Percentiles rank a stretch among this genome's conserved stretches.
Conservation (phyloP, 2,329 filamentous ascomycete genomes). For the Metarhizium robertsii region DNA sequence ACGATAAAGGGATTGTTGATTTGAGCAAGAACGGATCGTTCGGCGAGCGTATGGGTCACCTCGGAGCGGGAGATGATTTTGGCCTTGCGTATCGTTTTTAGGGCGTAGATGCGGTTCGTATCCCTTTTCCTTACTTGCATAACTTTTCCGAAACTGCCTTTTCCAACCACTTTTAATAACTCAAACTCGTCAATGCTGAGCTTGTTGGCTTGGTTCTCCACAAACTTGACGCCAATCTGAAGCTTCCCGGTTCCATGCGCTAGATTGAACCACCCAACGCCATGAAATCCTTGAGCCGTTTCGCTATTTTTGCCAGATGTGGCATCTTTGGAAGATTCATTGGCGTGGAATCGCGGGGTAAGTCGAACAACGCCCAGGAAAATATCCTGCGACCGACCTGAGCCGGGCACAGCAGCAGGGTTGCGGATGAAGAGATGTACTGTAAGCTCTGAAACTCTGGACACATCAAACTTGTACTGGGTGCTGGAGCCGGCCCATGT, state of each 20-base stretch:
- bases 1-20: conserved; percentile 99
- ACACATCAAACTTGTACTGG: conserved; percentile 99
- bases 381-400: conserved; percentile 88
- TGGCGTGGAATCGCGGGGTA: conserved; percentile 77
- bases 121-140: conserved; percentile 99
- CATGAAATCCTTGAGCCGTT: conserved; percentile 53
- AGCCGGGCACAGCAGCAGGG: conserved; percentile 73
- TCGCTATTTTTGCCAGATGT: conserved; percentile 43
- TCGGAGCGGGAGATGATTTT: conserved; percentile 98
- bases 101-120: conserved; percentile 92
- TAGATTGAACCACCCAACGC: conserved; percentile 82
- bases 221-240: conserved; percentile 88
- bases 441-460: conserved; percentile 80
- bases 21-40: conserved; percentile 92
- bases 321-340: neutral
- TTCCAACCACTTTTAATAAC: conserved; percentile 92
- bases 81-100: conserved; percentile 98
- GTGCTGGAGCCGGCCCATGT: conserved; percentile 96
- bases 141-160: conserved; percentile 97
- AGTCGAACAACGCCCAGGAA: conserved; percentile 81
- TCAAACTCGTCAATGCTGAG: conserved; percentile 96
- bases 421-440: conserved; percentile 94
- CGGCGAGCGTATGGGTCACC: conserved; percentile 91
- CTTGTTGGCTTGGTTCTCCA: conserved; percentile 81
- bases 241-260: conserved; percentile 83